These are phyloP conservation scores for Nakazawaea anatomiae DNA, from an alignment of 805 yeast genomes.

Conservation along the genomic window DNA sequence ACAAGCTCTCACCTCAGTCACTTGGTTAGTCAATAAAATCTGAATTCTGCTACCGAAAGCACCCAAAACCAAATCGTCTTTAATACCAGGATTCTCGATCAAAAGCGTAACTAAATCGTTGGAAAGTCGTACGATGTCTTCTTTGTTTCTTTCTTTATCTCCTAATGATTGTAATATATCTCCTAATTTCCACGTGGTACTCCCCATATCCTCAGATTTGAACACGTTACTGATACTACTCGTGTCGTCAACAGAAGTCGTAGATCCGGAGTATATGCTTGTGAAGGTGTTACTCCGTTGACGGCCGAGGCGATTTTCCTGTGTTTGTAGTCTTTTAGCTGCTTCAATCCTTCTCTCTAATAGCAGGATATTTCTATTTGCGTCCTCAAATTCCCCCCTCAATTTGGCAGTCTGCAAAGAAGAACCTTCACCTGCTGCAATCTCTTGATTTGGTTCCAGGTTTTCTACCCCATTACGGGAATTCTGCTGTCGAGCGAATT, in stretches of 20 bases:
- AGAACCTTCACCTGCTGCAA: neutral
- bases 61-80: conserved; percentile 56
- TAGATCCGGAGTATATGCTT: conserved; percentile 12
- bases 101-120: conserved; percentile 60
- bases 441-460: neutral
- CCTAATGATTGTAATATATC: conserved; percentile 56
- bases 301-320: conserved; percentile 20
- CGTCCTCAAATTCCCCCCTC: conserved; percentile 2
- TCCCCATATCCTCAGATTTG: conserved; percentile 13
- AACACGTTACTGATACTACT: neutral
- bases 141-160: conserved; percentile 43
- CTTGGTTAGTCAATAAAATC: conserved; percentile 49
- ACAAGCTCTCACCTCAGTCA: conserved; percentile 61
- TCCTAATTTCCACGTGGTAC: conserved; percentile 59
- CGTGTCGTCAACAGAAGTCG: conserved; percentile 3
- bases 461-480: neutral
- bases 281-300: conserved; percentile 18
- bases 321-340: conserved; percentile 13
- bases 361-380: conserved; percentile 2
- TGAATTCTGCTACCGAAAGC: conserved; percentile 55
- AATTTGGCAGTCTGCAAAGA: neutral
- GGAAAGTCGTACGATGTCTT: conserved; percentile 48
- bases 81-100: conserved; percentile 50
- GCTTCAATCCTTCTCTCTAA: conserved; percentile 13
- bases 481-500: neutral